These are phyloP conservation scores for Coemansia sp. DNA, from an alignment of 192 early-diverging fungal species.

Conservation along the genomic window DNA sequence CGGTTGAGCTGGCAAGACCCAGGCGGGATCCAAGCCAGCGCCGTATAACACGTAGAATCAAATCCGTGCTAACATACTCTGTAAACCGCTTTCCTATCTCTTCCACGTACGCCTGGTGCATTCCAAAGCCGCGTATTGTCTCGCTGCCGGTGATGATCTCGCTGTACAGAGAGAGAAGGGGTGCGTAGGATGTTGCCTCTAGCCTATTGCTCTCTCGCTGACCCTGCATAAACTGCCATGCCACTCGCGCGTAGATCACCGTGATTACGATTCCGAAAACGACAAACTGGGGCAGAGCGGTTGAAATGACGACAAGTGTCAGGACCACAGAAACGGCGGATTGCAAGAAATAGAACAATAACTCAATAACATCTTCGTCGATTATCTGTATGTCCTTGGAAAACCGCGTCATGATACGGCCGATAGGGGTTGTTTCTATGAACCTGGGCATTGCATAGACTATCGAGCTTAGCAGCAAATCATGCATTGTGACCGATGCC, in stretches of 20 bases:
- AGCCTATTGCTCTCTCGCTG: constrained; percentile 85
- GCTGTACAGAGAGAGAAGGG: no score
- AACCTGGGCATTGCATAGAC: no score
- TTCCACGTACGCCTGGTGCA: constrained; percentile 66
- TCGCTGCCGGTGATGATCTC: constrained; percentile 58
- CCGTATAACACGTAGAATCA: constrained; percentile 77
- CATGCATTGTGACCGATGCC: constrained; percentile 60
- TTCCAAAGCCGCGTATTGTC: constrained; percentile 78
- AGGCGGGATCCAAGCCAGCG: no score
- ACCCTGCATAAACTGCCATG: constrained; percentile 66
- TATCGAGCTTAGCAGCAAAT: constrained; percentile 52
- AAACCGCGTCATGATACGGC: no score
- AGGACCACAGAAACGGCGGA: constrained; percentile 24
- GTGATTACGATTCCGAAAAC: constrained; percentile 63
- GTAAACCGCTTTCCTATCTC: constrained; percentile 62
- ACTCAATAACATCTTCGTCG: no score
- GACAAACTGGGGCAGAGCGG: constrained; percentile 71
- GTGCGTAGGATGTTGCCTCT: no score
- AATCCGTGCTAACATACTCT: constrained; percentile 76
- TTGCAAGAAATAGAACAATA: no score
- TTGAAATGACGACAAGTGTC: constrained; percentile 61
- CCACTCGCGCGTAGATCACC: constrained; percentile 62
- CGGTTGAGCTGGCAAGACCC: no score
- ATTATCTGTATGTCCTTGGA: no score
- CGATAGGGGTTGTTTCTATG: no score